phyloP scores from a whole-genome alignment of 1,139 yeast species.

The Sugiyamaella pinicola region DNA sequence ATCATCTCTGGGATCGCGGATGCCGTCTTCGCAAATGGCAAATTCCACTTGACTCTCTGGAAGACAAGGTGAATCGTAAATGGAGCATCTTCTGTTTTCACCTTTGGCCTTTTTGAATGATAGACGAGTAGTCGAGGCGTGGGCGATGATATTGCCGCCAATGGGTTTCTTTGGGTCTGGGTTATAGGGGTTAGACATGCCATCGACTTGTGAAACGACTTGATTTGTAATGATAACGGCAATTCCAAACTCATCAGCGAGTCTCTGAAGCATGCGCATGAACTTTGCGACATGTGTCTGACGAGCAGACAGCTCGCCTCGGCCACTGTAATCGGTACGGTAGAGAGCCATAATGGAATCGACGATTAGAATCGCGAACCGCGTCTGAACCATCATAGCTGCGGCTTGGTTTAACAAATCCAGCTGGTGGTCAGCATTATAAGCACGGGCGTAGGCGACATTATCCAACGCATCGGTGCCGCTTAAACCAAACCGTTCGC shows the following conservation, averaged over 20 bases:
- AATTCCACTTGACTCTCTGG: conserved; percentile 95
- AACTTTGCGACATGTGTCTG: too few relatives aligned
- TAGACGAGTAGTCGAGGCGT: conserved; percentile 90
- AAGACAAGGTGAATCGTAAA: conserved; percentile 92
- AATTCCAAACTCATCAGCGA: conserved; percentile 97
- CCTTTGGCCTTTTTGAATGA: conserved; percentile 89
- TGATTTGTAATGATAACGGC: conserved; percentile 98
- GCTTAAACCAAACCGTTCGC: conserved; percentile 86
- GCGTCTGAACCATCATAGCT: conserved; percentile 92
- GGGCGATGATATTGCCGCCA: conserved; percentile 98
- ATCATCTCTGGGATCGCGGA: conserved; percentile 90
- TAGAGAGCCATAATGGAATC: conserved; percentile 97
- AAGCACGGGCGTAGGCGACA: conserved; percentile 96
- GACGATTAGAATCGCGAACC: conserved; percentile 75
- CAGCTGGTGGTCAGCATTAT: conserved; percentile 94
- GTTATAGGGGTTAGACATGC: conserved; percentile 72
- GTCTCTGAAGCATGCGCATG: conserved; percentile 85
- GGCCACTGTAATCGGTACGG: conserved; percentile 92
- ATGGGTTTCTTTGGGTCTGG: conserved; percentile 99
- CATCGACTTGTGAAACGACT: too few relatives aligned
- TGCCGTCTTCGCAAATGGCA: conserved; percentile 97
- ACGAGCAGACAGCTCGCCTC: conserved; percentile 95
- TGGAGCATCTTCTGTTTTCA: conserved; percentile 89
- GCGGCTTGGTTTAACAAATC: conserved; percentile 88
- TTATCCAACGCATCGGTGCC: conserved; percentile 95